Evolutionary conservation across 2,329 filamentous ascomycete genomes (phyloP), one percentile per base, ranked within the genome.

Genomic region (Botrytis porri): DNA sequence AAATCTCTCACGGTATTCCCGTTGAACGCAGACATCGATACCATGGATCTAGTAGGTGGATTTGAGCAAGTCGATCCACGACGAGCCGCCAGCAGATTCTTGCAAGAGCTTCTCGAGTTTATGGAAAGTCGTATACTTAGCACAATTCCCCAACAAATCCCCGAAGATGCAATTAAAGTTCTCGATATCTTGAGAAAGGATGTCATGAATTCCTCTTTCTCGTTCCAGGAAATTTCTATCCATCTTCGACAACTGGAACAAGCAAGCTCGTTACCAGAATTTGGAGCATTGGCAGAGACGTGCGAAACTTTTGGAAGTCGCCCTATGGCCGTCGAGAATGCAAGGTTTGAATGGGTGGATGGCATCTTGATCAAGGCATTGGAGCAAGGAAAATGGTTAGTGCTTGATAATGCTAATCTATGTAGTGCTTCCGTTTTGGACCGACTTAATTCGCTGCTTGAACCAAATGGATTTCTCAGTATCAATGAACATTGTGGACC

Each of bases 321-420:
- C 7, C 86, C 89, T 1, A 83, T 86, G 45, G 83, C 85, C 3
- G 86, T 93, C 37, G 88, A 91, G 35, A 91, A 91, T 75, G 93
- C 94, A 35, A 91, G 92, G 3, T 99, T 99, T 80, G 94, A 97
- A 81, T 99, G 96, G 96, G 89, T 97, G 2, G 95, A 99, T 80
- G 96, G 97, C 73, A 89, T 97, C 65, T 90, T 99, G 61, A 92
- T 98, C 65, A 92, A 94, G 78, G 95, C 96, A 60, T 85, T 98
- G 18, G 88, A 97, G 79, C 86, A 91, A 77, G 96, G 96, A 22
- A 88, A 94, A 74, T 99, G 96, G 96, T 86, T 99, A 29, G 91
- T 99, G 18, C 89, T 99, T 35, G 96, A 99, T 82, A 98, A 99
- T 82, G 96, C 97, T 74, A 99, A 99, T 79, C 87, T 99, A 73